Evolutionary conservation across 495 filamentous ascomycete species (phyloP), one percentile per base, ranked within the genome.

Genomic region (Penicillium salamii): DNA sequence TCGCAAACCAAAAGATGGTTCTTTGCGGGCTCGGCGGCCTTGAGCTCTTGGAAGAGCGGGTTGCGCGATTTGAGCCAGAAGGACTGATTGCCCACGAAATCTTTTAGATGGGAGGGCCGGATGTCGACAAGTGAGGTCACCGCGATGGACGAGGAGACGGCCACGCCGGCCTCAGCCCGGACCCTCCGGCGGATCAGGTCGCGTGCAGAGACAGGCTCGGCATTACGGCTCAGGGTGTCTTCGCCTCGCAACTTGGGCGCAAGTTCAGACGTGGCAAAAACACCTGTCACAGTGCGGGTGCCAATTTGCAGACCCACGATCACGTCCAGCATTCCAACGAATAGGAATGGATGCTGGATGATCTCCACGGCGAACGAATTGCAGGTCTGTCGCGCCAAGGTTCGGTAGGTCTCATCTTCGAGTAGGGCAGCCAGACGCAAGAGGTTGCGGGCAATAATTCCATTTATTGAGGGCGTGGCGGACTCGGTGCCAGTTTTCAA

Each of bases 401-500:
- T 68, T 5, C 75, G 73, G 57, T 91, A 91, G 4, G 62, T 62
- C 1, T 82, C 69, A 44, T 91, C 84, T 15, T 79, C 80, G 1
- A 97, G 78, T 1, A 95, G 62, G 0, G 79, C 75, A 26, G 82
- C 81, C 14, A 98, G 77, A 3, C 90, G 83, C 63, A 89, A 86
- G 13, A 98, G 74, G 58, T 97, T 98, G 8, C 79, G 81, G 0
- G 90, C 89, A 19, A 85, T 84, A 14, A 90, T 78, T 21, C 89
- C 91, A 59, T 98, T 98, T 19, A 89, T 84, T 1, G 88, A 92
- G 1, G 93, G 95, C 42, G 90, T 87, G 13, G 88, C 86, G 29
- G 85, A 87, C 65, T 98, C 93, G 72, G 96, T 95, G 41, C 89
- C 93, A 46, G 89, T 88, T 70, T 98, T 98, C 46, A 96, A 76